Conservation (phyloP, 352 stramenopile genomes). For the Globisporangium sylvaticum region DNA sequence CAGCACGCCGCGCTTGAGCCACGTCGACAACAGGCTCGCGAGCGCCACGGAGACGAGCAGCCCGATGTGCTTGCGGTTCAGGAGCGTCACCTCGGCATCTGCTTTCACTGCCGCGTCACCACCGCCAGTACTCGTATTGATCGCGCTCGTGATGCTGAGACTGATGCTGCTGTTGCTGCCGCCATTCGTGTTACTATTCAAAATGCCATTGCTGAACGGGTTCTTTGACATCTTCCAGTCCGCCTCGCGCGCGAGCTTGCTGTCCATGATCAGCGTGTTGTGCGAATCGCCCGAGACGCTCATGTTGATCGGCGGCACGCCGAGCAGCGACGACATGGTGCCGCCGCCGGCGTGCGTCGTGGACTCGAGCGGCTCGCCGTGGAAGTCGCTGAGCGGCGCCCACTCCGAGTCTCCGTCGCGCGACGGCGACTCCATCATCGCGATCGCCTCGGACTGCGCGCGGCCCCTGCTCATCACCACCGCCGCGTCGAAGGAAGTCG, state of each 20-base stretch:
- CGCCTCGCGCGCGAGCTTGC: conserved; percentile 6
- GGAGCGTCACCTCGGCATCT: conserved; percentile 14
- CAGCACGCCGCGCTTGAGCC: conserved; percentile 43
- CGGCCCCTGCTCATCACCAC: background rate
- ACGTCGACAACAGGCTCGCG: conserved; percentile 36
- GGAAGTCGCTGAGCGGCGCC: conserved; percentile 12
- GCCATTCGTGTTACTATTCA: background rate
- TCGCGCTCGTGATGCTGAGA: background rate
- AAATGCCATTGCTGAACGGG: background rate
- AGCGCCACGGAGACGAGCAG: conserved; percentile 34
- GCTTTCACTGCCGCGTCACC: background rate
- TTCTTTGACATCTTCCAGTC: background rate
- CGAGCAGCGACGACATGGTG: background rate
- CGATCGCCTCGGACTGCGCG: conserved; percentile 14
- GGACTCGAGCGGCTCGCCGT: conserved; percentile 12
- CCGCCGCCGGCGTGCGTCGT: background rate
- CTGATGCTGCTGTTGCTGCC: background rate
- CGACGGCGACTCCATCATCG: conserved; percentile 16
- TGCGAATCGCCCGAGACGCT: background rate
- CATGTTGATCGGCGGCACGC: background rate
- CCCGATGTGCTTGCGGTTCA: conserved; percentile 26
- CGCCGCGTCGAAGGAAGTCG: background rate
- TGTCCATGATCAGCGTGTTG: background rate
- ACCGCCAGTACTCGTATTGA: background rate
- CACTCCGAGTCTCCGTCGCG: conserved; percentile 9